phyloP scores from a whole-genome alignment of 2,329 filamentous ascomycete species.

The Phialocephala sp. region DNA sequence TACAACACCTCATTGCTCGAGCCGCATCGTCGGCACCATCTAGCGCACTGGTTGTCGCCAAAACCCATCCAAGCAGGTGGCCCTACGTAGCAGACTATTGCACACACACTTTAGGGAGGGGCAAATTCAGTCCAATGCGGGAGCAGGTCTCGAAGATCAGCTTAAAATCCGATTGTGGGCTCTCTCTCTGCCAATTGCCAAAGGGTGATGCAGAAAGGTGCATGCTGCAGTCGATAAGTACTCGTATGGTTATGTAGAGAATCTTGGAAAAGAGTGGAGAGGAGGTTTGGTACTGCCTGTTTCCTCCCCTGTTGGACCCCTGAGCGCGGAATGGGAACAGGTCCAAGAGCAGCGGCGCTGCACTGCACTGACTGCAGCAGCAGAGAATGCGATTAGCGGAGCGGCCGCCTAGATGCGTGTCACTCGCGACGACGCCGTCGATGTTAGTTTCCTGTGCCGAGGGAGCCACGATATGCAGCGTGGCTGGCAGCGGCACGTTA shows the following conservation, averaged over 20 bases:
- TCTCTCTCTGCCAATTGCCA: not conserved
- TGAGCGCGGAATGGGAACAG: conserved; percentile 4
- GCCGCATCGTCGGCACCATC: not conserved
- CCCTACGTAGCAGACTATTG: not conserved
- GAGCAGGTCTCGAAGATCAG: not conserved
- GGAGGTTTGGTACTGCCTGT: conserved; percentile 6
- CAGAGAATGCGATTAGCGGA: not conserved
- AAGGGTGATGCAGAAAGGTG: not conserved
- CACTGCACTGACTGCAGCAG: no score
- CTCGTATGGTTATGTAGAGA: not conserved
- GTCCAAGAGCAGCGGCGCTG: not conserved
- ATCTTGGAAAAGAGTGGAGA: conserved; percentile 10
- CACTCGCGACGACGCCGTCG: not conserved
- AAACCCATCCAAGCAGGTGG: not conserved
- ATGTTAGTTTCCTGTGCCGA: not conserved
- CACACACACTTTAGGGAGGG: not conserved
- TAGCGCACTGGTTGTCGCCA: not conserved
- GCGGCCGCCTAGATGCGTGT: conserved; percentile 5
- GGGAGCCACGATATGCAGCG: not conserved
- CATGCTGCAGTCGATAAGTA: not conserved
- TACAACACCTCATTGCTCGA: conserved; percentile 3
- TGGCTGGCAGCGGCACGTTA: not conserved
- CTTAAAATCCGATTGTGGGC: not conserved
- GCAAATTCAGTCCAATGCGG: not conserved
- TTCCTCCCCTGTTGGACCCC: conserved; percentile 1